These are phyloP conservation scores for Coemansia sp. DNA, from an alignment of 192 early-diverging fungal genomes.

Conservation along the genomic window DNA sequence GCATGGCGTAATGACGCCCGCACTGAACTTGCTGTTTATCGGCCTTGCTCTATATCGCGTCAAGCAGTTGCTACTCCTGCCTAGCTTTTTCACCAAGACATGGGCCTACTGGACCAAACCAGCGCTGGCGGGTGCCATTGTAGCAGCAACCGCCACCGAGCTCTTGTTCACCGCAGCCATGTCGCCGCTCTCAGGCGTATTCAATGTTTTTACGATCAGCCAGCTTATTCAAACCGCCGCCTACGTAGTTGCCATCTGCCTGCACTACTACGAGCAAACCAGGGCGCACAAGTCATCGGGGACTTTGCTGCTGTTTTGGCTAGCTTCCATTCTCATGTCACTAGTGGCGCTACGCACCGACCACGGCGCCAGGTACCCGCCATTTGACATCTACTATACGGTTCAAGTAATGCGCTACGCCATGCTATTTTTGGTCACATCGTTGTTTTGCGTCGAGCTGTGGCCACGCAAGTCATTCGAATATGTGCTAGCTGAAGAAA, in stretches of 20 bases:
- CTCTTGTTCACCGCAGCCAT: not conserved
- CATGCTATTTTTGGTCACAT: slow-evolving; percentile 2
- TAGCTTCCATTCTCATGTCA: not conserved
- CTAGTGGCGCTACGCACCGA: slow-evolving; percentile 32
- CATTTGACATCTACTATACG: not conserved
- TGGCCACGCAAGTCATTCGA: slow-evolving; percentile 22
- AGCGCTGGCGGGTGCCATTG: slow-evolving; percentile 9
- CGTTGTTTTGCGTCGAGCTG: slow-evolving; percentile 25
- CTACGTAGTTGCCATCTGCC: not conserved
- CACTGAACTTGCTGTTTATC: slow-evolving; percentile 20
- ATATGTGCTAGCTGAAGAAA: slow-evolving; percentile 14
- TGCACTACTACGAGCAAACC: slow-evolving; percentile 33
- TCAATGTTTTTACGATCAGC: slow-evolving; percentile 13
- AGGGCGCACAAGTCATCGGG: slow-evolving; percentile 15
- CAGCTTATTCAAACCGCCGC: slow-evolving; percentile 14
- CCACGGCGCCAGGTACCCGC: not conserved
- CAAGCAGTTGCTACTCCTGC: not conserved
- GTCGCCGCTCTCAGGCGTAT: not conserved
- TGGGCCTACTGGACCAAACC: slow-evolving; percentile 16
- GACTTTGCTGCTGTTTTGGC: slow-evolving; percentile 33
- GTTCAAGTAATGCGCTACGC: slow-evolving; percentile 4
- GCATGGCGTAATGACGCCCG: slow-evolving; percentile 15
- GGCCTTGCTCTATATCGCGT: slow-evolving; percentile 9
- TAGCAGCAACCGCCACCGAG: slow-evolving; percentile 2
- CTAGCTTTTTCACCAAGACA: not conserved